Conservation (phyloP, 2,329 filamentous ascomycete genomes). For the Colletotrichum truncatum region DNA sequence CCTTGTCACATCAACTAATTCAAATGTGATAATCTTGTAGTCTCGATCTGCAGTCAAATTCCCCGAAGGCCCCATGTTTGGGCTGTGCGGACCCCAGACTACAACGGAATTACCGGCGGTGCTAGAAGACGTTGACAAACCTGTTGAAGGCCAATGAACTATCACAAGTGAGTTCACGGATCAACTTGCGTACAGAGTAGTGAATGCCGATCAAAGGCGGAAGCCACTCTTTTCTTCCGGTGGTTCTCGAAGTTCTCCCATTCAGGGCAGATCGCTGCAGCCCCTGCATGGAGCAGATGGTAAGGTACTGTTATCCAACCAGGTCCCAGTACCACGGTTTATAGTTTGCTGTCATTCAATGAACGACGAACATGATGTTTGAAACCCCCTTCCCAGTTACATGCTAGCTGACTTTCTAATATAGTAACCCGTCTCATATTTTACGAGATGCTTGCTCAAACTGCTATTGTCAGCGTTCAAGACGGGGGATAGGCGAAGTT, state of each 20-base stretch:
- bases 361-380: neutral
- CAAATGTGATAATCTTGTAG: conserved; percentile 3
- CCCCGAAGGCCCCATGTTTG: conserved; percentile 4
- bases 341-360: neutral
- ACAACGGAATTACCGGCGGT: neutral
- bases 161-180: neutral
- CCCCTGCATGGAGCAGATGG: conserved; percentile 5
- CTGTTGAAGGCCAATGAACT: neutral
- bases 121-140: neutral
- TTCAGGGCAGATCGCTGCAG: neutral
- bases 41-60: conserved; percentile 19
- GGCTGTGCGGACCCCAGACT: neutral
- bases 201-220: conserved; percentile 4
- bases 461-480: neutral
- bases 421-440: neutral
- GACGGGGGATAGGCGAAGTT: neutral
- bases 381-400: neutral
- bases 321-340: neutral
- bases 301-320: neutral
- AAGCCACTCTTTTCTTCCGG: neutral
- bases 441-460: too few relatives aligned
- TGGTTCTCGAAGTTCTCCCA: neutral
- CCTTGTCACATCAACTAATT: neutral
- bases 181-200: neutral
- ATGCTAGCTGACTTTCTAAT: neutral